Evolutionary conservation across 805 yeast species (phyloP).

Genomic region (Kuraishia capsulata): DNA sequence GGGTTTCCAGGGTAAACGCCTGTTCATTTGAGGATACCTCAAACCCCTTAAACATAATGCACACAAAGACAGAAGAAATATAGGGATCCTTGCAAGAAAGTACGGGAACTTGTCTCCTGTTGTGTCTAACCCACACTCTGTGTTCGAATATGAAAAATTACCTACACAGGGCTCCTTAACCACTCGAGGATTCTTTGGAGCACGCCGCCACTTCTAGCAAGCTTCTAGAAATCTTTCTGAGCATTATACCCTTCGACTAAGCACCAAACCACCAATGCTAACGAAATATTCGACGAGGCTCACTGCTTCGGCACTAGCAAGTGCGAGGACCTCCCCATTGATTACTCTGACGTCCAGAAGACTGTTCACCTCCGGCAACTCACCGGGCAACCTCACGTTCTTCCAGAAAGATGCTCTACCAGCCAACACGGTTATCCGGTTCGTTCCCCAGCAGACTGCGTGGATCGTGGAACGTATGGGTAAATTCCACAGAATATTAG

Average conservation of each 20-base stretch:
- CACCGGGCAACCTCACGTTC: constrained; percentile 27
- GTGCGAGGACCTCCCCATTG: no score
- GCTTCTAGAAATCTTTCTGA: no score
- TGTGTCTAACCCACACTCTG: no score
- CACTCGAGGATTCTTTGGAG: no score
- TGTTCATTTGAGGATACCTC: constrained; percentile 59
- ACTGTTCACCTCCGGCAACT: not conserved
- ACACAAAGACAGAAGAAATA: no score
- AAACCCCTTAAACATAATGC: constrained; percentile 14
- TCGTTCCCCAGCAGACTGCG: constrained; percentile 87
- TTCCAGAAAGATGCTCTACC: constrained; percentile 61
- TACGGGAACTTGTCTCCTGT: no score
- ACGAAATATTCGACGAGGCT: not conserved
- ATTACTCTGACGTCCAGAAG: not conserved
- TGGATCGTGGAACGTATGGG: constrained; percentile 93
- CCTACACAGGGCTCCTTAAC: no score
- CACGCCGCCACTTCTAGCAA: no score
- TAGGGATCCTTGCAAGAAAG: no score
- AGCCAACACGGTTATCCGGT: constrained; percentile 64
- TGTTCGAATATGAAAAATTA: no score
- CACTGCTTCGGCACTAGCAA: not conserved
- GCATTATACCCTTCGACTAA: no score
- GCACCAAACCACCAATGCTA: no score
- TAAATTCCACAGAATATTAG: constrained; percentile 56
- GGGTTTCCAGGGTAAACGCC: constrained; percentile 50